A percentile compares a stretch with the other conserved stretches of the same genome.
phyloP scores from a whole-genome alignment of 1,139 yeast species.

The Magnusiomyces ingens region DNA sequence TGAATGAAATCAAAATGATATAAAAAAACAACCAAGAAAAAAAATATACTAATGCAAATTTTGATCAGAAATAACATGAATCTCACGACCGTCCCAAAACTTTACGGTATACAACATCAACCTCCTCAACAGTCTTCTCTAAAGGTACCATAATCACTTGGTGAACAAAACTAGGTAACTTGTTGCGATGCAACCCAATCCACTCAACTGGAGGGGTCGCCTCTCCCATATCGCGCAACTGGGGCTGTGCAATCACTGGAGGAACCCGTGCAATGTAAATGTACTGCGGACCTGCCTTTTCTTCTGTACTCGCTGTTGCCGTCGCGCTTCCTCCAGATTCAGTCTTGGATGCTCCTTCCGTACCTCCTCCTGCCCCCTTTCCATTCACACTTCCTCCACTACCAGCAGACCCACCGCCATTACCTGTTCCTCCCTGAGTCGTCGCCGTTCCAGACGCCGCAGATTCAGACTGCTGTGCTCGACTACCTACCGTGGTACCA shows the following conservation, averaged over 20 bases:
- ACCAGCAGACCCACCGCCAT: too few relatives aligned
- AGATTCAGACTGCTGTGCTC: too few relatives aligned
- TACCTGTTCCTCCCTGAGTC: too few relatives aligned
- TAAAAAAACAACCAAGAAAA: neutral
- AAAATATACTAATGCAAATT: neutral
- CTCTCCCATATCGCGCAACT: constrained; percentile 81
- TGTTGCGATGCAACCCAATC: constrained; percentile 87
- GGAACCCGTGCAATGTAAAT: constrained; percentile 59
- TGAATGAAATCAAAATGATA: neutral
- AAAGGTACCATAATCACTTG: constrained; percentile 66
- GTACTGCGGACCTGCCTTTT: constrained; percentile 41
- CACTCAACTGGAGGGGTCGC: constrained; percentile 98
- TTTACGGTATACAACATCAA: constrained; percentile 31
- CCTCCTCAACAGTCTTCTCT: constrained; percentile 64
- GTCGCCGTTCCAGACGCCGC: too few relatives aligned
- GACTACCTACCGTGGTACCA: too few relatives aligned
- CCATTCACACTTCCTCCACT: too few relatives aligned
- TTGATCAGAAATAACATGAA: neutral
- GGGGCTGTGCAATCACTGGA: constrained; percentile 85
- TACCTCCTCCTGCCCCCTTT: too few relatives aligned
- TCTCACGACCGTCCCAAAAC: constrained; percentile 23
- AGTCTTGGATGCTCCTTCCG: neutral
- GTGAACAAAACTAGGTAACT: constrained; percentile 81
- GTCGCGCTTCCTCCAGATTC: neutral
- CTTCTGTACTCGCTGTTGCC: neutral